Conservation (phyloP, 1,284 basidiomycete species). For the Ceratobasidium papillatum region DNA sequence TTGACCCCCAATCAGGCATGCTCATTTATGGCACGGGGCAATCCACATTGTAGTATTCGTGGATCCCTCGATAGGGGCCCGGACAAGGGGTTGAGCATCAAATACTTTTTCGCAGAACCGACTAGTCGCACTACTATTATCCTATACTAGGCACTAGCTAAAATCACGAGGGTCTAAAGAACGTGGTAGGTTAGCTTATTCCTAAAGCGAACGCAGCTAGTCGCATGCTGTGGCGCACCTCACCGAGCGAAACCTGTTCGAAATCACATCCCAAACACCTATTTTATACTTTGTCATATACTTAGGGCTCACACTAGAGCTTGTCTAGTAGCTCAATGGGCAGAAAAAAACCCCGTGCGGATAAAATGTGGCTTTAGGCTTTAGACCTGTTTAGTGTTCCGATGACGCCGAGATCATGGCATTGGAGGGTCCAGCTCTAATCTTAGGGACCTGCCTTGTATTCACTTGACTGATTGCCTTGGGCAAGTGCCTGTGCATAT, state of each 20-base stretch:
- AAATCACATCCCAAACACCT: neutral
- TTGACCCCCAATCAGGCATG: neutral
- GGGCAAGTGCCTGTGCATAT: neutral
- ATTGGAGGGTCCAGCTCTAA: neutral
- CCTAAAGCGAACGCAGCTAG: neutral
- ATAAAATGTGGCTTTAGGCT: neutral
- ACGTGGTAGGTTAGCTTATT: neutral
- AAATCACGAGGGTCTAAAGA: neutral
- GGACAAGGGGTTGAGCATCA: neutral
- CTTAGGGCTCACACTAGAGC: neutral
- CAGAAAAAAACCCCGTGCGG: neutral
- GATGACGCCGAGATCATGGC: neutral
- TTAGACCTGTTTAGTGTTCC: neutral
- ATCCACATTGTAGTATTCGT: neutral
- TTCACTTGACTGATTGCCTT: neutral
- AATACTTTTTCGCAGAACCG: neutral
- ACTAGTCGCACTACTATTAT: neutral
- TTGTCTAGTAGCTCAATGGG: neutral
- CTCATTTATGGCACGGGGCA: neutral
- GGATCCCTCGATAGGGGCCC: neutral
- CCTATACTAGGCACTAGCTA: neutral
- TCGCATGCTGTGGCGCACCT: conserved; percentile 16
- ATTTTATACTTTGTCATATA: neutral
- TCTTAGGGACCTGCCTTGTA: neutral
- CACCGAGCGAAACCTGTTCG: neutral